Evolutionary conservation across 495 filamentous ascomycete genomes (phyloP), one percentile per base, ranked within the genome.

Genomic region (Aspergillus olivimuriae): DNA sequence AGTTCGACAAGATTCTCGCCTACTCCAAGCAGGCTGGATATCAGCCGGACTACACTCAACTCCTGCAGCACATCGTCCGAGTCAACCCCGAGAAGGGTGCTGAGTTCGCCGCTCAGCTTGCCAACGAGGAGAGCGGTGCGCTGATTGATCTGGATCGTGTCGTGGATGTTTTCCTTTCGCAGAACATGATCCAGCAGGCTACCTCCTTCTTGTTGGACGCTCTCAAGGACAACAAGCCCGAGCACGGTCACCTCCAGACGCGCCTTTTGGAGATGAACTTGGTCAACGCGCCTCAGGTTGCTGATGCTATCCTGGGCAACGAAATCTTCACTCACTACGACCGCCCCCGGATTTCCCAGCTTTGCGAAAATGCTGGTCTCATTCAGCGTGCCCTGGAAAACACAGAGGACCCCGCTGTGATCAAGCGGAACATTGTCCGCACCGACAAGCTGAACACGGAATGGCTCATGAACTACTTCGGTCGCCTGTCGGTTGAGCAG

Each of bases 321-420:
- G 87, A 96, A 50, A 94, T 99, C 78, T 97, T 99, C 69, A 87
- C 86, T 1, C 79, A 97, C 65, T 99, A 90, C 58, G 91, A 99
- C 64, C 89, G 85, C 63, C 71, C 80, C 41, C 83, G 86, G 32
- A 86, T 99, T 64, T 83, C 88, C 7, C 78, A 80, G 52, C 74
- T 99, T 44, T 99, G 92, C 62, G 92, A 99, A 69, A 83, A 90
- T 55, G 90, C 89, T 23, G 83, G 84, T 39, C 76, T 94, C 35
- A 80, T 81, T 43, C 87, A 91, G 61, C 86, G 86, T 69, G 92
- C 94, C 19, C 63, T 99, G 31, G 92, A 99, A 64, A 89, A 95
- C 55, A 92, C 89, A 38, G 89, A 96, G 48, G 90, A 96, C 53
- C 79, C 87, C 15, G 80, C 77, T 4, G 81, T 83, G n/a, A 80